Base-by-base conservation (phyloP, 202 grass and related monocot species). In the Schoenoplectus tabernaemontani region DNA sequence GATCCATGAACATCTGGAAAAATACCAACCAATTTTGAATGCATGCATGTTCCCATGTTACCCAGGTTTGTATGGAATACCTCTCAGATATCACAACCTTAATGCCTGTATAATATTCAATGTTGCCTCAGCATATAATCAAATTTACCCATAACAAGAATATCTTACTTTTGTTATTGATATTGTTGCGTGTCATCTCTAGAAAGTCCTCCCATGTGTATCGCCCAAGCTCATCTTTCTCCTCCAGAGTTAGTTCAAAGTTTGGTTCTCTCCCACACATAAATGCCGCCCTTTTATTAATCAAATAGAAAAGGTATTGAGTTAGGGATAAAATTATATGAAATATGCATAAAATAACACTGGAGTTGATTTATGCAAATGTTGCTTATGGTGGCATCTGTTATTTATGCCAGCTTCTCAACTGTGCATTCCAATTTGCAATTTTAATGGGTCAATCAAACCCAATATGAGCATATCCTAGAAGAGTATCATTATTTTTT, bases 241-340 rank as follows among this genome's bases (percentile, higher is more conserved):
- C 96, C 82, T 91, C 90, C 76, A 86, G 84, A 0, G 83, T 80
- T 73, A 98, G 90, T 76, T 88, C 88, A 79, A 88, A 98, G 83
- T 98, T 98, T 36, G 96, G 96, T 81, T 98, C 91, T 84, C 96
- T 95, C 86, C 96, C 96, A 70, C 96, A 98, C 91, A 98, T 98
- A 87, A 98, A 98, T 86, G 96, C 96, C 62, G 96, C 96, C 82
- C 96, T 98, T 83, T 60, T 42, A 38, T 32, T 22, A 44, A 65
- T 57, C 24, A 17, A 59, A 80, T n/a, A 51, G 44, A 38, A 80
- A 64, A 80, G 16, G 15, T 26, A 33, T 17, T 3, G 12, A 80
- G 44, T 80, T 51, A 37, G 59, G 22, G 4, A 60, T 39, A 59
- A 78, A 8, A 43, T 30, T 57, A 30, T 48, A 16, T 42, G 0